A percentile compares a stretch with the other conserved stretches of the same genome.
Evolutionary conservation across 78 protist genomes (phyloP).

Genomic region (Guillardia theta): DNA sequence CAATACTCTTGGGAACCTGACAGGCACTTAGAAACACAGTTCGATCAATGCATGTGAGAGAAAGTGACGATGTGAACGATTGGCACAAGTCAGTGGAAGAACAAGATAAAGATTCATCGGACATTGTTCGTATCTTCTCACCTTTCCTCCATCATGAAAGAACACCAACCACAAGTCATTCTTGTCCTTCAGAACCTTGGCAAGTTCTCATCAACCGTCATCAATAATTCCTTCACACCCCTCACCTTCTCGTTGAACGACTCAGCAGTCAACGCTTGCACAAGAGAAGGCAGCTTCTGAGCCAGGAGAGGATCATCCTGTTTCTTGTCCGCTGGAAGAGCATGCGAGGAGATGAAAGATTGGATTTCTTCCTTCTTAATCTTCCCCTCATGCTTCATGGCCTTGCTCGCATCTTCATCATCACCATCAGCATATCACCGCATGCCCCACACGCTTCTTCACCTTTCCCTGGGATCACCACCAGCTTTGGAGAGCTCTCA

Average conservation of each 20-base stretch:
- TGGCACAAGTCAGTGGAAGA: no score
- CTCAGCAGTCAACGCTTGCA: neutral
- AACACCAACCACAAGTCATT: neutral
- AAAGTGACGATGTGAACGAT: no score
- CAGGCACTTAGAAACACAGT: neutral
- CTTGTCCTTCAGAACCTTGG: neutral
- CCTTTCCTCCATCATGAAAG: neutral
- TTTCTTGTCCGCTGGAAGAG: neutral
- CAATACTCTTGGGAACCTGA: neutral
- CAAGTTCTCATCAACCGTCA: neutral
- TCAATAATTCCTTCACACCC: neutral
- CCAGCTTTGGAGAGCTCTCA: neutral
- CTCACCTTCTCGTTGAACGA: neutral
- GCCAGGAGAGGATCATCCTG: neutral
- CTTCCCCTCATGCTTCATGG: neutral
- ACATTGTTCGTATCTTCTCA: no score
- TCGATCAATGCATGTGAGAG: neutral
- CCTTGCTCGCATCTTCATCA: neutral
- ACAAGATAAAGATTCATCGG: no score
- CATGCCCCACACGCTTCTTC: no score
- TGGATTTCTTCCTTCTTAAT: neutral
- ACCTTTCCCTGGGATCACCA: neutral
- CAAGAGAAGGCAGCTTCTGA: neutral
- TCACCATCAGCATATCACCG: no score
- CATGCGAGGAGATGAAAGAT: neutral